Evolutionary conservation across 139 green algal genomes (phyloP).

Genomic region (Picochlorum costavermella): DNA sequence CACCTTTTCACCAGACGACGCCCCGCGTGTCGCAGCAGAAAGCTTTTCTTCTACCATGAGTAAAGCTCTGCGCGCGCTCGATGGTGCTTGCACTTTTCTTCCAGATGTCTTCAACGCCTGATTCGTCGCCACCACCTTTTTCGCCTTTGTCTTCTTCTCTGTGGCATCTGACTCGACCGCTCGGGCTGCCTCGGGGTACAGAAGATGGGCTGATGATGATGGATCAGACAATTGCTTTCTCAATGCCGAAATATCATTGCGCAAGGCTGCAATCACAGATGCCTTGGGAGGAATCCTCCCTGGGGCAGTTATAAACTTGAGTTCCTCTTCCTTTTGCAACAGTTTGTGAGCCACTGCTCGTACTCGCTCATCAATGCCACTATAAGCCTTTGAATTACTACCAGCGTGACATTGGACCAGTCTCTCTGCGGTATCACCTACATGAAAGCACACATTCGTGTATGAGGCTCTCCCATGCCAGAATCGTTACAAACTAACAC

Average conservation of each 20-base stretch:
- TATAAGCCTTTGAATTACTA: neutral
- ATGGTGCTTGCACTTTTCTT: neutral
- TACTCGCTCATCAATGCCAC: neutral
- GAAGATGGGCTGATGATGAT: too few species aligned
- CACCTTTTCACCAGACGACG: neutral
- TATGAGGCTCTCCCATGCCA: too few species aligned
- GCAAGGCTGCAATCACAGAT: slow-evolving; percentile 5
- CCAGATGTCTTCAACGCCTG: neutral
- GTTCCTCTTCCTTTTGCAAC: slow-evolving; percentile 11
- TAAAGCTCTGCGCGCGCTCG: neutral
- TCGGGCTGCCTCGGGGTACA: too few species aligned
- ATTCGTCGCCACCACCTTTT: neutral
- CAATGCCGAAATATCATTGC: slow-evolving; percentile 8
- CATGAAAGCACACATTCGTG: too few species aligned
- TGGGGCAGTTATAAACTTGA: neutral
- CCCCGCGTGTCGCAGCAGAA: neutral
- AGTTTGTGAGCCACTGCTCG: neutral
- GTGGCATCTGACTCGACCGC: too few species aligned
- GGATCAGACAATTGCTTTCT: neutral
- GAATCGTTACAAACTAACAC: too few species aligned
- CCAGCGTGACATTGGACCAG: too few species aligned
- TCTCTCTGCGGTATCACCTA: too few species aligned
- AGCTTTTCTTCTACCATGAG: slow-evolving; percentile 9
- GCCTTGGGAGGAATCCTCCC: neutral
- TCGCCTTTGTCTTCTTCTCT: neutral